Conservation (phyloP, 2,329 filamentous ascomycete genomes). For the Colletotrichum tabaci region DNA sequence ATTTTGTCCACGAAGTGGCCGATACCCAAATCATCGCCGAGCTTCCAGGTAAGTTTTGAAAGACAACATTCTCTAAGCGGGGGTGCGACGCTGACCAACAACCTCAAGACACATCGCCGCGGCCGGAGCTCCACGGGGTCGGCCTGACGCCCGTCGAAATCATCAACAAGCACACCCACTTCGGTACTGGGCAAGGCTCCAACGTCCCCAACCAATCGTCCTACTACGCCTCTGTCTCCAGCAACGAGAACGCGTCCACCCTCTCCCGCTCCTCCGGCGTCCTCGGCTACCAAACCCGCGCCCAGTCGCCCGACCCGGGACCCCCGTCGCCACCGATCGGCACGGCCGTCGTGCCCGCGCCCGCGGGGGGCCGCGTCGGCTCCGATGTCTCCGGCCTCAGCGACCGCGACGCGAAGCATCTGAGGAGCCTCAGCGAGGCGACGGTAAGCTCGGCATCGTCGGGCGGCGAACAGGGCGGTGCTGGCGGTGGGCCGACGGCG, state of each 20-base stretch:
- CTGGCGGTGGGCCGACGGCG: not conserved
- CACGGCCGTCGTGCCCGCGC: conserved; percentile 16
- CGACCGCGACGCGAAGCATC: conserved; percentile 56
- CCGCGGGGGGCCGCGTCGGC: conserved; percentile 46
- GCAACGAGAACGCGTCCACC: conserved; percentile 41
- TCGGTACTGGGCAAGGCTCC: conserved; percentile 45
- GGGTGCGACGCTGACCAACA: not conserved
- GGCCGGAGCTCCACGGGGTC: conserved; percentile 62
- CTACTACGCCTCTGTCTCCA: conserved; percentile 46
- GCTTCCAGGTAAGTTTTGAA: conserved; percentile 58
- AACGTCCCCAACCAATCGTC: conserved; percentile 49
- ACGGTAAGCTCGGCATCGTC: conserved; percentile 53
- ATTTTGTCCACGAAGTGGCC: conserved; percentile 56
- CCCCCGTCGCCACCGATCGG: conserved; percentile 23
- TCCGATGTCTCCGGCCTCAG: conserved; percentile 60
- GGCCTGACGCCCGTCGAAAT: conserved; percentile 57
- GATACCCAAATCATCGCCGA: conserved; percentile 63
- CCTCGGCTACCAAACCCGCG: conserved; percentile 33
- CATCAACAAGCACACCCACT: conserved; percentile 54
- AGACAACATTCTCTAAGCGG: fast-evolving
- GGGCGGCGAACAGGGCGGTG: conserved; percentile 17
- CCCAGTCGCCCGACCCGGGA: conserved; percentile 36
- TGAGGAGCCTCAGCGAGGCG: conserved; percentile 59
- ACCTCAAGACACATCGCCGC: conserved; percentile 58
- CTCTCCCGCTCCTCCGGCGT: conserved; percentile 40